These are phyloP conservation scores for Colletotrichum zoysiae DNA, from an alignment of 2,329 filamentous ascomycete species.

Conservation along the genomic window DNA sequence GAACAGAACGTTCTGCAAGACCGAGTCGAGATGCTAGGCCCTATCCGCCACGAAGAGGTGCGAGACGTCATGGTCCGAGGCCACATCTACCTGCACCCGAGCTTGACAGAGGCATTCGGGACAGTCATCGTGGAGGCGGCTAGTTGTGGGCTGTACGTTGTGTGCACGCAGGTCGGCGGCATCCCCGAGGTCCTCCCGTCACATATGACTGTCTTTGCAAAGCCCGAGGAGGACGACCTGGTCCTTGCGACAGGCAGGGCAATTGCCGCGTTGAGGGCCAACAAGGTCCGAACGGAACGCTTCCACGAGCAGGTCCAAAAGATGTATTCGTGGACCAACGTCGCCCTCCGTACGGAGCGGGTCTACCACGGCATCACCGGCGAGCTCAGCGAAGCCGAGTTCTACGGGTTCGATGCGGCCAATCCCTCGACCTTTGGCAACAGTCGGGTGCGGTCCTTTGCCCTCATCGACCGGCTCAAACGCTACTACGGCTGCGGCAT, in stretches of 20 bases:
- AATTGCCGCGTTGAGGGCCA: constrained; percentile 86
- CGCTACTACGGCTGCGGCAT: constrained; percentile 98
- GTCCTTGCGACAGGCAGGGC: constrained; percentile 90
- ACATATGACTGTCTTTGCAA: constrained; percentile 98
- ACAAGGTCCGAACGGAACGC: constrained; percentile 88
- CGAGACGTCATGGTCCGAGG: constrained; percentile 97
- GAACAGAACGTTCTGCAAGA: constrained; percentile 95
- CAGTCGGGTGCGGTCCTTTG: constrained; percentile 84
- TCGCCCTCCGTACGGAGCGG: constrained; percentile 91
- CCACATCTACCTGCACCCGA: constrained; percentile 96
- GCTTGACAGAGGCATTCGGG: constrained; percentile 95
- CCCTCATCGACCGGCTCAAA: constrained; percentile 94
- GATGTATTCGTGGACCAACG: constrained; percentile 99
- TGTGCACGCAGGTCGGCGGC: constrained; percentile 95
- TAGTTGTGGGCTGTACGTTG: constrained; percentile 94
- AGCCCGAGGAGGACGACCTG: constrained; percentile 95
- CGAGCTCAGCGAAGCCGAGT: constrained; percentile 85
- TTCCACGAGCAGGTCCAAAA: constrained; percentile 98
- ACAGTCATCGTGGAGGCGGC: constrained; percentile 98
- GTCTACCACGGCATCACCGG: constrained; percentile 96
- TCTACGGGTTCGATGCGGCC: constrained; percentile 84
- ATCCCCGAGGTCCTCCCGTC: constrained; percentile 96
- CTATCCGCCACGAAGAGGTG: constrained; percentile 95
- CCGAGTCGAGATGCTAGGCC: constrained; percentile 90
- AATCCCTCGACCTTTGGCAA: constrained; percentile 74